Evolutionary conservation across 2,329 filamentous ascomycete species (phyloP), one percentile per base, ranked within the genome.

Genomic region (Beauveria brongniartii): DNA sequence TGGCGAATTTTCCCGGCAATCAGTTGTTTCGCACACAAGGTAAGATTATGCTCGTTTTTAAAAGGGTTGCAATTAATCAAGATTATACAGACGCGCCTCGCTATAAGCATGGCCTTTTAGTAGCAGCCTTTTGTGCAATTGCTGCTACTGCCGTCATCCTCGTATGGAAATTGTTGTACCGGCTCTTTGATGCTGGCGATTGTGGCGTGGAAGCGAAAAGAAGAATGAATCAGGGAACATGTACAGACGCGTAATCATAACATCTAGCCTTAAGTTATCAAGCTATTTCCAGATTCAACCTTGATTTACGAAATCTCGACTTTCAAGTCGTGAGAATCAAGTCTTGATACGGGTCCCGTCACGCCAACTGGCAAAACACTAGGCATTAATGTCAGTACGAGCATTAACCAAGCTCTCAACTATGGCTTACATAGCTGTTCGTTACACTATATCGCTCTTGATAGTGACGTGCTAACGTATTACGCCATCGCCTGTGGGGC

Each of bases 1-100:
- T 71, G 10, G 69, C 69, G 40, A 71, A 67, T 34, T 70, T 71
- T 18, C 68, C 66, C 1, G 69, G 69, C 0, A 71, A 69, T n/a
- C 69, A 71, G 22, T 44, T 71, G 0, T 71, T 71, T 14, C 64
- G 68, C 4, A 34, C 63, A 1, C 58, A 69, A 65, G 69, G 69
- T 69, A 64, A 12, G 54, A 41, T 10, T 2, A 24, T 14, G 7
- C 9, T 34, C 5, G 30, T 34, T 34, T 14, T 12, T 5, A 14
- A 5, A 5, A 14, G 30, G 4, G 12, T 34, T 14, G 30, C 30
- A 34, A 34, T 12, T 34, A 34, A 14, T 5, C 28, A 2, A 28
- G 28, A 34, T 14, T 5, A 34, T 34, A 34, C 30, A 69, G 69
- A 70, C 57, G 68, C 68, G 0, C 69, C 69, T 10, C 62, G 68